Percentiles rank a stretch among this genome's conserved stretches.
phyloP scores from a whole-genome alignment of 2,329 filamentous ascomycete species.

The Sordariomycetes sp. region DNA sequence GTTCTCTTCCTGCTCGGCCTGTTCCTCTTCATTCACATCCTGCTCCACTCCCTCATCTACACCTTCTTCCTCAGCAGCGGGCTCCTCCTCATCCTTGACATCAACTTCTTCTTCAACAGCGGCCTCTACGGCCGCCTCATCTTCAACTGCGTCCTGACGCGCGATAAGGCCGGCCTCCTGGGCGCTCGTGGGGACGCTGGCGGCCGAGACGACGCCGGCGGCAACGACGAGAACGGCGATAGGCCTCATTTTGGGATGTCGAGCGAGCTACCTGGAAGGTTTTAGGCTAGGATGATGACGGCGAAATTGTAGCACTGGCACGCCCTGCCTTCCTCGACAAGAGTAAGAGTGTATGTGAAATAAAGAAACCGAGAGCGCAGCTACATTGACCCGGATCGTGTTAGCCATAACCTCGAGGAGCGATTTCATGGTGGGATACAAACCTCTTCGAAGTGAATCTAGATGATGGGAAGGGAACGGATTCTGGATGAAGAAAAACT shows the following conservation, averaged over 20 bases:
- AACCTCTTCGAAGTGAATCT: not conserved
- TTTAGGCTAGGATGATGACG: not conserved
- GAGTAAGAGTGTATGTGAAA: not conserved
- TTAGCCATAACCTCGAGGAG: not conserved
- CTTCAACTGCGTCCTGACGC: not conserved
- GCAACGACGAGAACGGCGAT: constrained; percentile 10
- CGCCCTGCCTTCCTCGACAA: constrained; percentile 2
- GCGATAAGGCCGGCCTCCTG: not conserved
- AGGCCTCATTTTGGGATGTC: constrained; percentile 5
- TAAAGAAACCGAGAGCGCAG: not conserved
- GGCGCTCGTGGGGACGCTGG: constrained; percentile 7
- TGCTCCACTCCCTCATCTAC: constrained; percentile 2
- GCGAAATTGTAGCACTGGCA: not conserved
- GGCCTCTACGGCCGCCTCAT: not conserved
- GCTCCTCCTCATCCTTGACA: not conserved
- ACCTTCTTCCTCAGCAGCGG: not conserved
- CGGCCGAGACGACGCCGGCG: constrained; percentile 10
- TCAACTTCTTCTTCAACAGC: not conserved
- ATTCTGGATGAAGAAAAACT: not conserved
- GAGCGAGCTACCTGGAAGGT: not conserved
- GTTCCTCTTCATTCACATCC: not conserved
- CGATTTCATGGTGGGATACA: not conserved
- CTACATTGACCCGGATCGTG: not conserved
- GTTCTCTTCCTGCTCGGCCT: constrained; percentile 2
- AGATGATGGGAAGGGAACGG: not conserved